Conservation (phyloP, 805 yeast genomes). For the Myxozyma geophila region DNA sequence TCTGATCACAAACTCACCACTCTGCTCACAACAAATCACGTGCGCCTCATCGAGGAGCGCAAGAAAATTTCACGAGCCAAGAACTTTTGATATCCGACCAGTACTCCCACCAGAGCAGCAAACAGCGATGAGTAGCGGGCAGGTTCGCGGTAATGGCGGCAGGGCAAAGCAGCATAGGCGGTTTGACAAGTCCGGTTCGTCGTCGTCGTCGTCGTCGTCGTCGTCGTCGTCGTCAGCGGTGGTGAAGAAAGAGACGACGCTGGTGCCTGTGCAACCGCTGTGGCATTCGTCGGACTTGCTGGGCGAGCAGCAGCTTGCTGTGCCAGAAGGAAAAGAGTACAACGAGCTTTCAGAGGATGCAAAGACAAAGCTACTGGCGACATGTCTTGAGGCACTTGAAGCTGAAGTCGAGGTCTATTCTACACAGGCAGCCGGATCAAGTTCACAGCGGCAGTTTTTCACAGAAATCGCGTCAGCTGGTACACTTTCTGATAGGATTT, state of each 20-base stretch:
- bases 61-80: too few relatives aligned
- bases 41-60: not conserved
- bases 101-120: too few relatives aligned
- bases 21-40: not conserved
- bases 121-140: too few relatives aligned
- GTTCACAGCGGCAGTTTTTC: conserved; percentile 84
- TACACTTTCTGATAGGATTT: conserved; percentile 92
- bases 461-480: conserved; percentile 87
- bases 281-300: conserved; percentile 32
- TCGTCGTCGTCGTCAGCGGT: not conserved
- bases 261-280: conserved; percentile 17
- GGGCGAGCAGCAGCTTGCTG: conserved; percentile 2
- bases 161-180: not conserved
- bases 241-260: not conserved
- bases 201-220: not conserved
- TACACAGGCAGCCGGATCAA: conserved; percentile 72
- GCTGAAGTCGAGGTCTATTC: conserved; percentile 72
- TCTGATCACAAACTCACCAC: not conserved
- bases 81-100: too few relatives aligned
- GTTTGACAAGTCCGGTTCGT: not conserved
- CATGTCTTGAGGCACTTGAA: conserved; percentile 69
- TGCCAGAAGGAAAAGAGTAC: conserved; percentile 1
- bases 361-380: conserved; percentile 62
- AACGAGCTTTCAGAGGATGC: conserved; percentile 48
- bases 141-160: not conserved